Evolutionary conservation across 805 yeast species (phyloP).

Genomic region (Scheffersomyces ergatensis): DNA sequence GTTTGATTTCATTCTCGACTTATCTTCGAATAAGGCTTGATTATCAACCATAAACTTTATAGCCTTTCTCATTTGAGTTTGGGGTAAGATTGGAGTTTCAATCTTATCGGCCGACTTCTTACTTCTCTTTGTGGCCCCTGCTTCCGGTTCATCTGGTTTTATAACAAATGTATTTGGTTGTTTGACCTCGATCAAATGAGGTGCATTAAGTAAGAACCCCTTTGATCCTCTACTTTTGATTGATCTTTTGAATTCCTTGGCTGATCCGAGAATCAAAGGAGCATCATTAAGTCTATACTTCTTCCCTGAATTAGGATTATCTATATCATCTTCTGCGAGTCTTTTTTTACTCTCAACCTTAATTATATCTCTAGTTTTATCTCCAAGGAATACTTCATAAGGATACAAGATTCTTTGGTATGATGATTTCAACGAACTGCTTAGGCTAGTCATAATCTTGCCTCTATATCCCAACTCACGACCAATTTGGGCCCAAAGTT

Average conservation of each 20-base stretch:
- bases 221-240: constrained; percentile 45
- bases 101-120: constrained; percentile 6
- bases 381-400: constrained; percentile 16
- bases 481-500: constrained; percentile 82
- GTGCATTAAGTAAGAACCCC: constrained; percentile 52
- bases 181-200: constrained; percentile 44
- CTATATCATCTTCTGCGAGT: not conserved
- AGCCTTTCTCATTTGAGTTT: constrained; percentile 13
- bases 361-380: not conserved
- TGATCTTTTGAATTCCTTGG: constrained; percentile 44
- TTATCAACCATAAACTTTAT: constrained; percentile 9
- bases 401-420: constrained; percentile 45
- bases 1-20: constrained; percentile 12
- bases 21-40: constrained; percentile 13
- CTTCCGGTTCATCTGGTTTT: constrained; percentile 8
- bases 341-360: not conserved
- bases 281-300: constrained; percentile 4
- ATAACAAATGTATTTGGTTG: constrained; percentile 15
- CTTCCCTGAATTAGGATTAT: not conserved
- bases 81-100: constrained; percentile 15
- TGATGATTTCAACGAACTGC: constrained; percentile 62
- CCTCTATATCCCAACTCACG: constrained; percentile 77
- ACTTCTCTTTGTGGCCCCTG: not conserved
- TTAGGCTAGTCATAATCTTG: constrained; percentile 65
- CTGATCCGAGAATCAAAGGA: constrained; percentile 47